A percentile compares a stretch with the other conserved stretches of the same genome.
phyloP scores from a whole-genome alignment of 2,329 filamentous ascomycete genomes.

The Cytospora piceae region DNA sequence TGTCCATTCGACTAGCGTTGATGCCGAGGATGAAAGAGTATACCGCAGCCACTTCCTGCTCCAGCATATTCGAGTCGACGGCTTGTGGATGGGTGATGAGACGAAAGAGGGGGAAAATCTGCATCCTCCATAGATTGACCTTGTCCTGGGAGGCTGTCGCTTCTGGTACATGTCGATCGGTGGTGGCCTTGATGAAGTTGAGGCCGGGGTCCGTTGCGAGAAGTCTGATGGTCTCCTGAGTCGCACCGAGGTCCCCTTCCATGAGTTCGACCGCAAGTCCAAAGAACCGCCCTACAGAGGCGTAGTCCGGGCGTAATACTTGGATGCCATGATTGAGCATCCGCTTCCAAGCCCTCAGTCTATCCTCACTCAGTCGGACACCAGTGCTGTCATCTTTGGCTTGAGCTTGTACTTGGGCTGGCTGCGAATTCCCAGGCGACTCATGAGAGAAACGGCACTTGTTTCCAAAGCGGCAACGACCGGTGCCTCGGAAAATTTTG shows the following conservation, averaged over 20 bases:
- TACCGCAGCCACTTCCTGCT: slow-evolving; percentile 42
- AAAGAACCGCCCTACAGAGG: slow-evolving; percentile 34
- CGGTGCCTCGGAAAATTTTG: not conserved
- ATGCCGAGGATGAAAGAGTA: slow-evolving; percentile 43
- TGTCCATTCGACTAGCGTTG: slow-evolving; percentile 37
- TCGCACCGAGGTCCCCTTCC: slow-evolving; percentile 38
- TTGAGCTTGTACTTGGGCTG: not conserved
- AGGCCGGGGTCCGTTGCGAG: slow-evolving; percentile 30
- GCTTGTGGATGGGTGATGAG: slow-evolving; percentile 42
- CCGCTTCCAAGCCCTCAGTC: slow-evolving; percentile 15
- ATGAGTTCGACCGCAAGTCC: slow-evolving; percentile 37
- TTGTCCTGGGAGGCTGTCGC: not conserved
- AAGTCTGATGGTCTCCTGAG: slow-evolving; percentile 35
- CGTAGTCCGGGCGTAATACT: not conserved
- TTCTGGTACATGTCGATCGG: not conserved
- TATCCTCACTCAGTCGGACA: not conserved
- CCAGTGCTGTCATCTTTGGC: not conserved
- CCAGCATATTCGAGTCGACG: slow-evolving; percentile 44
- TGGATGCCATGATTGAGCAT: not conserved
- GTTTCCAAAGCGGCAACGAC: slow-evolving; percentile 4
- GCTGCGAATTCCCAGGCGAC: not conserved
- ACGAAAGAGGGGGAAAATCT: slow-evolving; percentile 40
- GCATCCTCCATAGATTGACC: slow-evolving; percentile 20
- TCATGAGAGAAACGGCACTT: slow-evolving; percentile 2
- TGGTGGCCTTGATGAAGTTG: slow-evolving; percentile 18